Evolutionary conservation across 106 monocot species (phyloP), one percentile per base, ranked within the genome.

Genomic region (Cymbidium sinense): DNA sequence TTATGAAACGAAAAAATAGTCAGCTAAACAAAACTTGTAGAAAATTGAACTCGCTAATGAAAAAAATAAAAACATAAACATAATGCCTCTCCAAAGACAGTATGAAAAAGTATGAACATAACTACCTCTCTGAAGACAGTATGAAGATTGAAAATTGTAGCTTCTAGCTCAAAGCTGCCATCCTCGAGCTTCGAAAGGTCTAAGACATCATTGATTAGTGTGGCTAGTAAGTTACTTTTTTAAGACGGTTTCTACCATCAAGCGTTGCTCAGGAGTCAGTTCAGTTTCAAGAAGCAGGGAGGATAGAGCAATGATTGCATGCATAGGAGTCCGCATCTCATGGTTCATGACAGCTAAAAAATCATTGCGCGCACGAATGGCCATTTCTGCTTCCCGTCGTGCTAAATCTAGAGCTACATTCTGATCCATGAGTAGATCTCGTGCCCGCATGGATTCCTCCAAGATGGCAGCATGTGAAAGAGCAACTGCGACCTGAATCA

Each of bases 261-360:
- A 50, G 7, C 91, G 86, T 71, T 91, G 91, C 75, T 96, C 93
- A 33, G 96, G 85, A 50, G 83, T 86, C n/a, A 96, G 79, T 72
- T 96, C 89, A 41, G 91, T 93, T 84, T 93, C 96, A 47, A 96
- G 77, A 71, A 96, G 91, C 43, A 93, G 70, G 4, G 96, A 89
- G 12, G 89, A 96, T 52, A 93, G 78, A 74, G 91, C 84, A 80
- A 88, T 84, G 33, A 96, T 88, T 50, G 91, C 91, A 84, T 91
- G 83, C 86, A 93, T 86, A 54, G 96, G 93, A 50, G 93, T 93
- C 74, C 85, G 82, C 93, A 96, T 91, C 82, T 96, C 96, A 84
- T 93, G 93, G 75, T 96, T 96, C 96, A 96, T 96, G 50, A 96
- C 93, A 74, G 91, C 88, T 54, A 96, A 82, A 78, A 96, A 96